A percentile compares a stretch with the other conserved stretches of the same genome.
These are phyloP conservation scores for Tilletiopsis washingtonensis DNA, from an alignment of 1,284 basidiomycete genomes.

Conservation along the genomic window DNA sequence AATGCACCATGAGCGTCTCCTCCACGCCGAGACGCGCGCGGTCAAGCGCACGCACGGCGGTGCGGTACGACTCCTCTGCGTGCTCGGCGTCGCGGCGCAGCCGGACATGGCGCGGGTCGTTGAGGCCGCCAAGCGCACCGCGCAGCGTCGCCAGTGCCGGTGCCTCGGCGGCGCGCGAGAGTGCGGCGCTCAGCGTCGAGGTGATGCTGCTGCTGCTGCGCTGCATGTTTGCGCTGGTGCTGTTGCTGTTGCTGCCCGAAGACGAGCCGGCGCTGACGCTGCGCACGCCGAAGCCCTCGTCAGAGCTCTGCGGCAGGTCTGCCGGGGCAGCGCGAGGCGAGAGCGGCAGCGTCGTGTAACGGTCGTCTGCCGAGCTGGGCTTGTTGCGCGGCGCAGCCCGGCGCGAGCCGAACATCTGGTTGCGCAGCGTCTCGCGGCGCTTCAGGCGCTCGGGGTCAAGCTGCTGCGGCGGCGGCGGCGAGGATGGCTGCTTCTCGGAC, in stretches of 20 bases:
- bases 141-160: conserved; percentile 5
- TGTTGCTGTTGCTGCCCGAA: not conserved
- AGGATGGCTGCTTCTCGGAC: not conserved
- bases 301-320: not conserved
- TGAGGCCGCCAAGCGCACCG: conserved; percentile 32
- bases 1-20: conserved; percentile 38
- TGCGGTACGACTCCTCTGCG: conserved; percentile 33
- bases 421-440: conserved; percentile 40
- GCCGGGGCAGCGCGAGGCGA: conserved; percentile 2
- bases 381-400: conserved; percentile 8
- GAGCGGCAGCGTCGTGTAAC: conserved; percentile 7
- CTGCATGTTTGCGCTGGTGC: not conserved
- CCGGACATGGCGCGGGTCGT: conserved; percentile 33
- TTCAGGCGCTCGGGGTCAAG: conserved; percentile 30
- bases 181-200: conserved; percentile 25
- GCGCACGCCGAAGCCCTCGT: conserved; percentile 10
- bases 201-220: not conserved
- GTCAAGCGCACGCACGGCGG: conserved; percentile 32
- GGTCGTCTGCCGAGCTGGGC: conserved; percentile 7
- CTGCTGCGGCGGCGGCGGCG: not conserved
- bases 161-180: conserved; percentile 26
- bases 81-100: conserved; percentile 37
- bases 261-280: not conserved
- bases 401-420: conserved; percentile 44
- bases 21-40: conserved; percentile 31